Evolutionary conservation across 1,284 basidiomycete species (phyloP), one percentile per base, ranked within the genome.

Genomic region (Laetiporus sulphureus): DNA sequence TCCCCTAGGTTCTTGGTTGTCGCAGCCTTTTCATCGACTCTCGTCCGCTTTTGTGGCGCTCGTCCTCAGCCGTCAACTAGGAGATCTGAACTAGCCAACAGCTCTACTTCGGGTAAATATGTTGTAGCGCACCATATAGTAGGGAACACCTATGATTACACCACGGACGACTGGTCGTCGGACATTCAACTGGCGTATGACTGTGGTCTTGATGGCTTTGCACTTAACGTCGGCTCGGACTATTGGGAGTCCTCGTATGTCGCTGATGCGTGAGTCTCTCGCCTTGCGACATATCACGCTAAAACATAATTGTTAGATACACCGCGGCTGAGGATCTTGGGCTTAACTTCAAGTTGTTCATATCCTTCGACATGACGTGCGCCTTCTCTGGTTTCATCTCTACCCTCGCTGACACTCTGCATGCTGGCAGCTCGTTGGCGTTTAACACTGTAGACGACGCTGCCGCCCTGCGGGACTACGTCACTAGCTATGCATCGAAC

Each of bases 321-420:
- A 52, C 69, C 36, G 79, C 81, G 30, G 81, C 82, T 11, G 55
- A 61, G 18, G 62, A 72, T 39, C 73, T 72, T 12, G 72, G 68
- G 12, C 65, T 71, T 4, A 67, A 62, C 37, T 91, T 91, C 69
- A 86, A 86, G 60, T 63, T 91, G 39, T 90, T 89, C 66, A 59
- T 91, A 53, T 86, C 81, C n/a, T 75, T 90, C 38, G 88, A 91
- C 59, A 87, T 91, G 83, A 72, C 78, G 15, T 68, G 71, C 8
- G 60, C 83, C 41, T 71, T 77, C 1, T 88, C 87, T 54, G 58
- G 49, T 3, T 71, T 70, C 4, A 53, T 72, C 5, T 57, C 56
- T 57, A 49, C 49, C 3, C 51, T 50, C 5, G 41, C n/a, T n/a
- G n/a, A n/a, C n/a, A n/a, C n/a, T n/a, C n/a, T n/a, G n/a, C n/a